phyloP scores from a whole-genome alignment of 2,329 filamentous ascomycete species.

The Diaporthe batatas region DNA sequence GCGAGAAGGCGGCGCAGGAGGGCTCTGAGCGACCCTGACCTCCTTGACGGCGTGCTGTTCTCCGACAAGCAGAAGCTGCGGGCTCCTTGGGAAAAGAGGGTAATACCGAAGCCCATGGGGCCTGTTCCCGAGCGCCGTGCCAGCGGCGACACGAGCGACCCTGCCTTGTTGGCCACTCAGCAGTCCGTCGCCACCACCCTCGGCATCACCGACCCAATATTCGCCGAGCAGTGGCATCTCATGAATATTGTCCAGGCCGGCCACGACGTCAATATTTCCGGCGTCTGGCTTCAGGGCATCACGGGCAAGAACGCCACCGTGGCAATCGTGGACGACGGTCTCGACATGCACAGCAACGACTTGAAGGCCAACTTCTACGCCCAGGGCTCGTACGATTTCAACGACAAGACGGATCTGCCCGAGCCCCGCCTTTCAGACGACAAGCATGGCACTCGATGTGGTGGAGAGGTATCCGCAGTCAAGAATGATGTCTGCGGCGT shows the following conservation, averaged over 20 bases:
- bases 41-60: slow-evolving; percentile 81
- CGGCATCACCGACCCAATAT: slow-evolving; percentile 90
- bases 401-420: slow-evolving; percentile 84
- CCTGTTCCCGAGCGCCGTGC: slow-evolving; percentile 38
- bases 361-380: slow-evolving; percentile 95
- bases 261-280: slow-evolving; percentile 97
- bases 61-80: slow-evolving; percentile 78
- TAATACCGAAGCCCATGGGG: slow-evolving; percentile 56
- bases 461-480: slow-evolving; percentile 93
- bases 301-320: slow-evolving; percentile 91
- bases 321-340: slow-evolving; percentile 94
- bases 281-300: slow-evolving; percentile 89
- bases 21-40: slow-evolving; percentile 62
- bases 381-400: slow-evolving; percentile 94
- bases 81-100: slow-evolving; percentile 66
- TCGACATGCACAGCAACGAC: slow-evolving; percentile 96
- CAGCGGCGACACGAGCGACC: slow-evolving; percentile 43
- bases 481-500: slow-evolving; percentile 94
- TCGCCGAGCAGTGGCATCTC: slow-evolving; percentile 95
- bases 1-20: slow-evolving; percentile 74
- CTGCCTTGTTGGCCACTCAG: slow-evolving; percentile 64
- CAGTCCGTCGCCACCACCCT: slow-evolving; percentile 73
- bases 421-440: slow-evolving; percentile 88
- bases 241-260: slow-evolving; percentile 85
- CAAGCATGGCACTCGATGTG: slow-evolving; percentile 91